phyloP scores from a whole-genome alignment of 1,139 yeast genomes.

The Pichia norvegensis region DNA sequence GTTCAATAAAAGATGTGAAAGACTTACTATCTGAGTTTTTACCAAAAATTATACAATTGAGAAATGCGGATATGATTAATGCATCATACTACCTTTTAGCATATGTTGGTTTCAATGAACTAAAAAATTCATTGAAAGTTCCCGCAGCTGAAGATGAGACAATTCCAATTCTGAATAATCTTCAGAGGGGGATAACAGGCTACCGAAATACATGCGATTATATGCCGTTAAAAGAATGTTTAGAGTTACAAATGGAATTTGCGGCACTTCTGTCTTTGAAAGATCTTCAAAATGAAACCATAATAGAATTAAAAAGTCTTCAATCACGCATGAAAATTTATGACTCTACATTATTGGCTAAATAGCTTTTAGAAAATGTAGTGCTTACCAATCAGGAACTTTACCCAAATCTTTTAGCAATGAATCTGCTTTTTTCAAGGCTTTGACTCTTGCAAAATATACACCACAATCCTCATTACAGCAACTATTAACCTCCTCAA shows the following conservation, averaged over 20 bases:
- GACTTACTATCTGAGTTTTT: conserved; percentile 32
- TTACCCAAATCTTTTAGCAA: conserved; percentile 9
- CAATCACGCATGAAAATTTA: conserved; percentile 30
- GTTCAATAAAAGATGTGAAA: conserved; percentile 31
- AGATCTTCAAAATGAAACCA: not conserved
- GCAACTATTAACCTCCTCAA: conserved; percentile 25
- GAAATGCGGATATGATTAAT: conserved; percentile 32
- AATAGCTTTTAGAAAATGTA: not conserved
- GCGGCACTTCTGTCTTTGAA: conserved; percentile 1
- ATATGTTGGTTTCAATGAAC: conserved; percentile 15
- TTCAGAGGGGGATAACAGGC: conserved; percentile 1
- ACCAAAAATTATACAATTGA: conserved; percentile 35
- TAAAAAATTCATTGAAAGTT: not conserved
- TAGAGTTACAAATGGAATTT: not conserved
- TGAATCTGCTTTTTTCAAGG: conserved; percentile 19
- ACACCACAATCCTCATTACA: conserved; percentile 38
- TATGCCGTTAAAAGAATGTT: not conserved
- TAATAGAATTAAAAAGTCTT: conserved; percentile 22
- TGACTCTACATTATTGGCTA: conserved; percentile 24
- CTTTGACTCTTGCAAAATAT: conserved; percentile 32
- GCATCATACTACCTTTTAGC: conserved; percentile 37
- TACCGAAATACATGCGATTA: not conserved
- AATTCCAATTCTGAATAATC: not conserved
- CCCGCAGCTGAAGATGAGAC: not conserved
- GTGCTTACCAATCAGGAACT: conserved; percentile 21